These are phyloP conservation scores for Aspergillus asperescens DNA, from an alignment of 495 filamentous ascomycete genomes.

Conservation along the genomic window DNA sequence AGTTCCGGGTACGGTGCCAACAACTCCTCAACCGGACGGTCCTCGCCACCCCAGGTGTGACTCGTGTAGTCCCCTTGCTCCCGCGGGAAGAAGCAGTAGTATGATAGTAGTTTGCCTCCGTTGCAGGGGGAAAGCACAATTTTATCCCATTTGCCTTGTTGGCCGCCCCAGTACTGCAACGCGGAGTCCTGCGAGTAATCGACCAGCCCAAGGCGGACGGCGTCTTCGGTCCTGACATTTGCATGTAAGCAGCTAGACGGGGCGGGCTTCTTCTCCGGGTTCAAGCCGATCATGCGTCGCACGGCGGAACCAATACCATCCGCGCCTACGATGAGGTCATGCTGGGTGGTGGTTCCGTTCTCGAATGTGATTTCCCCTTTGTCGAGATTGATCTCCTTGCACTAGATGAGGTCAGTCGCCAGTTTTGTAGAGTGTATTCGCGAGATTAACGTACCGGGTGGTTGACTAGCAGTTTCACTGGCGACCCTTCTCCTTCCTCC, in stretches of 20 bases:
- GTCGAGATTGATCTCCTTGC: conserved; percentile 32
- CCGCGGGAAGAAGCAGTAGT: conserved; percentile 48
- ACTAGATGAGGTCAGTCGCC: conserved; percentile 15
- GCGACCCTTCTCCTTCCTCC: conserved; percentile 38
- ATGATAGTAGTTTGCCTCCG: conserved; percentile 41
- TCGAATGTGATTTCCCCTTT: conserved; percentile 35
- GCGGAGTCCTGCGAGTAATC: conserved; percentile 42
- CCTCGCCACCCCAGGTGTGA: conserved; percentile 39
- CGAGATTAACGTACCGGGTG: conserved; percentile 28
- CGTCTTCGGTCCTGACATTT: conserved; percentile 42
- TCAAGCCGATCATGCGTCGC: conserved; percentile 37
- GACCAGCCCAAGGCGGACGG: conserved; percentile 35
- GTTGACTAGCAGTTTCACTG: conserved; percentile 40
- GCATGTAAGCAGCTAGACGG: conserved; percentile 43
- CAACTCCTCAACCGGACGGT: conserved; percentile 36
- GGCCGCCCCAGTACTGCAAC: conserved; percentile 47
- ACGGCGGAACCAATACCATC: conserved; percentile 45
- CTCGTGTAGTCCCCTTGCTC: conserved; percentile 36
- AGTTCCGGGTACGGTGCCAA: conserved; percentile 42
- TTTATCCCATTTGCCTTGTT: conserved; percentile 45
- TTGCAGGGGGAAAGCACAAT: conserved; percentile 48
- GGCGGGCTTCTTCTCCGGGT: conserved; percentile 41
- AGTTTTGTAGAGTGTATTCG: neutral
- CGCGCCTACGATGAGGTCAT: conserved; percentile 41
- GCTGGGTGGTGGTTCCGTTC: conserved; percentile 27